These are phyloP conservation scores for Hygrocybe punicea DNA, from an alignment of 768 basidiomycete genomes.

Conservation along the genomic window DNA sequence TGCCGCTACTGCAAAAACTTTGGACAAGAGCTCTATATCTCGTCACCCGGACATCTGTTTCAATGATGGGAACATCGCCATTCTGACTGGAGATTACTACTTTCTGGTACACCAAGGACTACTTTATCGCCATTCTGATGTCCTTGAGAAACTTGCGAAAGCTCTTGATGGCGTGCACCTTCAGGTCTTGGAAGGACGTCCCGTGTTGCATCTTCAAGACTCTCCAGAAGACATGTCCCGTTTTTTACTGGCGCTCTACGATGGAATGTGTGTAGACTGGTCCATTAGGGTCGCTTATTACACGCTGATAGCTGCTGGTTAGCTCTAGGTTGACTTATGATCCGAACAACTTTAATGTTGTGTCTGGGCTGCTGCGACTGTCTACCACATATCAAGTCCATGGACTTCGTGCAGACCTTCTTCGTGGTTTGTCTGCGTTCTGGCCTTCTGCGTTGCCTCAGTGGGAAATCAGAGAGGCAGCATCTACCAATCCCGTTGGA, in stretches of 20 bases:
- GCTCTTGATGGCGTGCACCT: slow-evolving; percentile 25
- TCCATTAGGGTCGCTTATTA: neutral
- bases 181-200: slow-evolving; percentile 52
- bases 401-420: slow-evolving; percentile 53
- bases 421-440: slow-evolving; percentile 46
- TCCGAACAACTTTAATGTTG: slow-evolving; percentile 47
- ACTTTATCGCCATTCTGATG: slow-evolving; percentile 58
- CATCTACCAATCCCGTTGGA: slow-evolving; percentile 47
- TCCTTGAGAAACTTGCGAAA: slow-evolving; percentile 37
- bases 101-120: slow-evolving; percentile 70
- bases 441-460: slow-evolving; percentile 63
- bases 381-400: slow-evolving; percentile 62
- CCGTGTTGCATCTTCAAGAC: slow-evolving; percentile 55
- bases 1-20: neutral
- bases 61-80: slow-evolving; percentile 64
- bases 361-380: slow-evolving; percentile 58
- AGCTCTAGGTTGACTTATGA: slow-evolving; percentile 50
- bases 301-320: neutral
- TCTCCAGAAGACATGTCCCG: slow-evolving; percentile 52
- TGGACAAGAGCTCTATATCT: slow-evolving; percentile 14
- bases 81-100: slow-evolving; percentile 54
- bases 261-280: slow-evolving; percentile 55
- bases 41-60: slow-evolving; percentile 59
- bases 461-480: slow-evolving; percentile 69
- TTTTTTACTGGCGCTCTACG: slow-evolving; percentile 66